Base-by-base conservation (phyloP, 495 filamentous ascomycete species). In the Chaetomium tenue region DNA sequence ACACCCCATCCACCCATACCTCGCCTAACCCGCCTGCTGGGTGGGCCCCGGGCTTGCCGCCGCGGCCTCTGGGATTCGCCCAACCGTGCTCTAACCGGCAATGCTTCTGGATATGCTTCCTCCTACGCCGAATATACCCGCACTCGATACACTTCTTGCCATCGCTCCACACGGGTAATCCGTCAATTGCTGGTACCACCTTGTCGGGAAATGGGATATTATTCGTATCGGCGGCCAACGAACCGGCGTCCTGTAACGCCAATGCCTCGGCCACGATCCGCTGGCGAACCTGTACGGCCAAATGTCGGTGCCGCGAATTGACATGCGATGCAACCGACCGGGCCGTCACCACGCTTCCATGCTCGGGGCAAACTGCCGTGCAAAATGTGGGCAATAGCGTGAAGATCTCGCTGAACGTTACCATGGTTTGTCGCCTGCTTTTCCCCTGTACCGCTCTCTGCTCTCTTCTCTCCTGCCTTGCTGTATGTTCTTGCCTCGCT, bases 81-180 rank as follows among this genome's bases (percentile, higher is more conserved):
- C 48, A 51, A 51, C 48, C 48, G 48, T 51, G 20, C 48, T 25
- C 48, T 7, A 20, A 51, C 48, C 48, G 39, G 39, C 39, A 40
- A 40, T 40, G 39, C 39, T 40, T 40, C 39, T 40, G 9, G 39
- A 40, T 40, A 9, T 40, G 4, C 9, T 40, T 12, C 9, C 13
- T 48, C 16, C 9, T 48, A 7, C 46, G 46, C 18, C 46, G 20
- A 16, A 48, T 48, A 18, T 48, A n/a, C 46, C 46, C n/a, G 46
- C 16, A 48, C n/a, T 48, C 13, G 5, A 48, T 7, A 18, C 46
- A 48, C 46, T 48, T 48, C 46, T 48, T 48, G 46, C 46, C 46
- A 7, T 48, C 46, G 46, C 18, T 22, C 46, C 8, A 48, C 3
- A 48, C 46, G 46, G 46, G 46, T 18, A 48, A 22, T 18, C 46